Evolutionary conservation across 495 filamentous ascomycete genomes (phyloP).

Genomic region (Penicillium cinerascens): DNA sequence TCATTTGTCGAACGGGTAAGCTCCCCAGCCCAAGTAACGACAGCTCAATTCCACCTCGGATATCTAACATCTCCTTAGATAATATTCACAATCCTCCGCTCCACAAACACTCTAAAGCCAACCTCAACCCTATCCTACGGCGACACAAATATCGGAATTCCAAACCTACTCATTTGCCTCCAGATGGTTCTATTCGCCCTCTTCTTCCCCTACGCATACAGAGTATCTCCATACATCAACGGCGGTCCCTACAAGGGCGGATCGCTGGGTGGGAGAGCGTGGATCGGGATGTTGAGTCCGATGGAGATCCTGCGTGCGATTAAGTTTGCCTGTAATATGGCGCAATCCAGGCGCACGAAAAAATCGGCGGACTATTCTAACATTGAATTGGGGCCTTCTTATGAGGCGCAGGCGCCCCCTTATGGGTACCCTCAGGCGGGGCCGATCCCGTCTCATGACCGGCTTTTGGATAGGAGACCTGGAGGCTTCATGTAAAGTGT

Average conservation of each 20-base stretch:
- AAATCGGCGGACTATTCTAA: no score
- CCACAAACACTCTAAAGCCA: constrained; percentile 19
- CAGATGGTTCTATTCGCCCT: constrained; percentile 34
- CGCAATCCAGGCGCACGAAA: no score
- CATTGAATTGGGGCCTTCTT: no score
- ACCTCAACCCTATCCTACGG: constrained; percentile 25
- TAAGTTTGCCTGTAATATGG: no score
- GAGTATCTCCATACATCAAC: no score
- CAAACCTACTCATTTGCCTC: constrained; percentile 30
- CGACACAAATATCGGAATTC: constrained; percentile 32
- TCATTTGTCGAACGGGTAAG: constrained; percentile 26
- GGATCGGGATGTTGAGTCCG: no score
- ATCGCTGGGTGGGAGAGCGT: no score
- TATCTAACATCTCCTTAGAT: constrained; percentile 6
- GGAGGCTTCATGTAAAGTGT: no score
- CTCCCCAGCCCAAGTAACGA: background rate
- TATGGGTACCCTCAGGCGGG: background rate
- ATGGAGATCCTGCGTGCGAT: no score
- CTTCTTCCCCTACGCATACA: constrained; percentile 33
- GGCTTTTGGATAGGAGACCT: background rate
- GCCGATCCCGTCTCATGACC: background rate
- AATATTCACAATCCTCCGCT: constrained; percentile 28
- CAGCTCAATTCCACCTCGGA: background rate
- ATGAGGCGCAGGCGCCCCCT: no score
- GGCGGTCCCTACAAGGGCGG: no score